Evolutionary conservation across 1,139 yeast genomes (phyloP).

Genomic region (Kluyveromyces marxianus): DNA sequence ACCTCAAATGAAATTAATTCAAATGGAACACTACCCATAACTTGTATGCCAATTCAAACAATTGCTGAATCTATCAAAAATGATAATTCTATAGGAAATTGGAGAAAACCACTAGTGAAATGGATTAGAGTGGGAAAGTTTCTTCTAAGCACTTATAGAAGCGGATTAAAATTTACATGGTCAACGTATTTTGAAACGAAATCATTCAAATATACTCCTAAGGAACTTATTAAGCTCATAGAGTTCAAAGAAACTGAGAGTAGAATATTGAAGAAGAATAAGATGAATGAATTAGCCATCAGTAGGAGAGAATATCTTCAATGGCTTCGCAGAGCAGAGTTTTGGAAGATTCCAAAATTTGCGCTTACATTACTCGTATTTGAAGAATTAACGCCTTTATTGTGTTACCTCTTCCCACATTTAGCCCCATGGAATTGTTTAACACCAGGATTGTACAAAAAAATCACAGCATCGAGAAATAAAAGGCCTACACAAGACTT

Average conservation of each 20-base stretch:
- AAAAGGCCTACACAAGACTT: slow-evolving; percentile 1
- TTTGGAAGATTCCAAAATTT: slow-evolving; percentile 23
- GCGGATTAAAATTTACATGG: slow-evolving; percentile 22
- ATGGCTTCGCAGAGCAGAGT: slow-evolving; percentile 18
- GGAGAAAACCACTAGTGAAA: slow-evolving; percentile 24
- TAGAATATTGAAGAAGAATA: slow-evolving; percentile 5
- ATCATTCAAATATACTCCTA: slow-evolving; percentile 5
- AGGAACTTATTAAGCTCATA: slow-evolving; percentile 12
- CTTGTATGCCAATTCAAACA: slow-evolving; percentile 14
- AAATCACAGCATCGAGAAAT: slow-evolving; percentile 13
- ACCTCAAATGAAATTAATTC: slow-evolving; percentile 12
- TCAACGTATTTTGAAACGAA: slow-evolving; percentile 14
- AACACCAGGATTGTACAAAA: slow-evolving; percentile 22
- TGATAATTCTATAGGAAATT: slow-evolving; percentile 19
- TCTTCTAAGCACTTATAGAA: slow-evolving; percentile 18
- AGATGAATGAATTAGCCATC: slow-evolving; percentile 8
- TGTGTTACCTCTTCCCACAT: slow-evolving; percentile 25
- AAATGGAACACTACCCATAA: slow-evolving; percentile 17
- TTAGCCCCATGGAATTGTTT: slow-evolving; percentile 25
- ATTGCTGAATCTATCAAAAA: slow-evolving; percentile 15
- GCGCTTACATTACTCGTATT: slow-evolving; percentile 19
- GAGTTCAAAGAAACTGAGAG: slow-evolving; percentile 18
- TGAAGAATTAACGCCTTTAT: slow-evolving; percentile 23
- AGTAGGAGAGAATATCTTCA: slow-evolving; percentile 22
- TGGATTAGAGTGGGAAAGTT: slow-evolving; percentile 23